phyloP scores from a whole-genome alignment of 2,329 filamentous ascomycete species.

The Aschersonia sp. region DNA sequence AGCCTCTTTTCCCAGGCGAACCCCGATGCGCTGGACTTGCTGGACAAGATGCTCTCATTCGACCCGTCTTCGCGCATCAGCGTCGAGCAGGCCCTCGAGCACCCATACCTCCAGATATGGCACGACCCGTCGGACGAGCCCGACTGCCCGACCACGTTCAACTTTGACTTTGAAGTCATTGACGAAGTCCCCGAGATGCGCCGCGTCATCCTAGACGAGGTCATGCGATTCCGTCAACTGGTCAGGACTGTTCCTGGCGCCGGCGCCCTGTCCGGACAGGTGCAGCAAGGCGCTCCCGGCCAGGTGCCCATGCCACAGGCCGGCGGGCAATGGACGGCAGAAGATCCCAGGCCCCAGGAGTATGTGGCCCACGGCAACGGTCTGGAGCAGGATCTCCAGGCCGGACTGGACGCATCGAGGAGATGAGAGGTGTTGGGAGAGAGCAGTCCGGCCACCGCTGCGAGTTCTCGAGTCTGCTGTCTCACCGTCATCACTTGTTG shows the following conservation, averaged over 20 bases:
- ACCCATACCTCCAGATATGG: slow-evolving; percentile 95
- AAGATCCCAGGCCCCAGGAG: slow-evolving; percentile 47
- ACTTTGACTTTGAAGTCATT: slow-evolving; percentile 97
- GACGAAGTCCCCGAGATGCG: slow-evolving; percentile 94
- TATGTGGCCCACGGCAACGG: slow-evolving; percentile 32
- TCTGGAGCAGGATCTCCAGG: slow-evolving; percentile 45
- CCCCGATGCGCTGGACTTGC: slow-evolving; percentile 84
- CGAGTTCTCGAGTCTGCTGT: no score
- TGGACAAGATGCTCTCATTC: slow-evolving; percentile 96
- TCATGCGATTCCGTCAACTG: slow-evolving; percentile 63
- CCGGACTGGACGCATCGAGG: slow-evolving; percentile 21
- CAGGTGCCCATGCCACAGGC: slow-evolving; percentile 38
- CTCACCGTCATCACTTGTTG: no score
- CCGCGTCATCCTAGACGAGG: slow-evolving; percentile 93
- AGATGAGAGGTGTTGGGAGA: slow-evolving; percentile 5
- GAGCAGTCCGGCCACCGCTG: no score
- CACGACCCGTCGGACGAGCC: slow-evolving; percentile 96
- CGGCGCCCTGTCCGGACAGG: slow-evolving; percentile 16
- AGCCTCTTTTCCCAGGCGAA: slow-evolving; percentile 88
- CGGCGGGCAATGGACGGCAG: slow-evolving; percentile 40
- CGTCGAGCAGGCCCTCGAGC: slow-evolving; percentile 89
- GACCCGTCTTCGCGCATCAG: slow-evolving; percentile 87
- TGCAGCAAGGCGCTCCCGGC: slow-evolving; percentile 20
- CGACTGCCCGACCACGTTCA: slow-evolving; percentile 82
- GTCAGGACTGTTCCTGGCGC: slow-evolving; percentile 36